Evolutionary conservation across 2,329 filamentous ascomycete genomes (phyloP).

Genomic region (Botryotinia calthae): DNA sequence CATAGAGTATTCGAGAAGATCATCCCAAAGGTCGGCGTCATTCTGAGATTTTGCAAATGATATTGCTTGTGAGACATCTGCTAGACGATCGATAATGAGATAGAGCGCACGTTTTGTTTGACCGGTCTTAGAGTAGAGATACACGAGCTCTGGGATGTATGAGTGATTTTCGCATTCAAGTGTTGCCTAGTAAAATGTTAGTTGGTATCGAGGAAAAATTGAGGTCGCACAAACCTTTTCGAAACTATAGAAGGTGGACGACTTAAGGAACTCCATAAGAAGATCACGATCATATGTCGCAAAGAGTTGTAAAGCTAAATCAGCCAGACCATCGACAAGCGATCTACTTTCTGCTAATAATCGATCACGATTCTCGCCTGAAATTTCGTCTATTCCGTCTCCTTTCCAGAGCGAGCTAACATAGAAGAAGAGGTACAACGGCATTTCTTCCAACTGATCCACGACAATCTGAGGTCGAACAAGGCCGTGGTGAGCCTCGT

Average conservation of each 20-base stretch:
- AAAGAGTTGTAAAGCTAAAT: constrained; percentile 83
- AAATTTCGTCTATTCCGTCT: constrained; percentile 57
- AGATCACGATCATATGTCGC: constrained; percentile 76
- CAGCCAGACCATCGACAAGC: constrained; percentile 81
- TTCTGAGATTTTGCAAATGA: constrained; percentile 91
- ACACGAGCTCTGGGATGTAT: constrained; percentile 91
- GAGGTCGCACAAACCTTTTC: constrained; percentile 55
- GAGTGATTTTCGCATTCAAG: constrained; percentile 76
- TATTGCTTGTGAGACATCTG: constrained; percentile 89
- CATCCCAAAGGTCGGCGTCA: constrained; percentile 90
- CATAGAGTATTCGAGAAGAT: constrained; percentile 93
- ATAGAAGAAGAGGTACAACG: constrained; percentile 88
- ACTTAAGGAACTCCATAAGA: constrained; percentile 82
- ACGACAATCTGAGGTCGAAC: constrained; percentile 77
- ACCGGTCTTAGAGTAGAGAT: constrained; percentile 91
- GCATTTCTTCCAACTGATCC: constrained; percentile 66
- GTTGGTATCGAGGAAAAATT: neutral
- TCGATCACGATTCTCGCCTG: constrained; percentile 54
- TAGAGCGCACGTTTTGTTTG: constrained; percentile 88
- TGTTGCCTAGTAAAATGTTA: constrained; percentile 51
- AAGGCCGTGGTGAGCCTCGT: constrained; percentile 86
- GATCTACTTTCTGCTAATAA: constrained; percentile 59
- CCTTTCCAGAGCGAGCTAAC: constrained; percentile 82
- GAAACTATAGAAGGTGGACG: constrained; percentile 84
- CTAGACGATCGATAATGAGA: constrained; percentile 89